Percentiles rank a stretch among this genome's conserved stretches.
phyloP scores from a whole-genome alignment of 208 protist species.

The Leptomonas pyrrhocoris region DNA sequence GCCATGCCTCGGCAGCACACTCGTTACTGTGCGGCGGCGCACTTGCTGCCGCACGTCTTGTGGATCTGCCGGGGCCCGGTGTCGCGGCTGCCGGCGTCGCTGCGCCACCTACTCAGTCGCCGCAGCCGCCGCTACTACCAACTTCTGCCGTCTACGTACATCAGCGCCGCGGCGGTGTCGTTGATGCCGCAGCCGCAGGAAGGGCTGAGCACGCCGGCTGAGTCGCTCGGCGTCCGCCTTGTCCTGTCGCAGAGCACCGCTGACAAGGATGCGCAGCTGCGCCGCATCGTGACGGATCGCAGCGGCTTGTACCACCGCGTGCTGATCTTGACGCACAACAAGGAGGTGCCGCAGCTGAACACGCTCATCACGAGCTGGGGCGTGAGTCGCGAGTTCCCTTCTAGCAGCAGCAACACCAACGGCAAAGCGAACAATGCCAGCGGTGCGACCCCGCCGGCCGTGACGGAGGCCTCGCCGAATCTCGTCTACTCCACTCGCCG shows the following conservation, averaged over 20 bases:
- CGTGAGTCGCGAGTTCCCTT: slow-evolving; percentile 25
- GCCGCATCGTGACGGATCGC: slow-evolving; percentile 48
- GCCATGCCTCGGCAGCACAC: slow-evolving; percentile 19
- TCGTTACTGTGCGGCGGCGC: slow-evolving; percentile 22
- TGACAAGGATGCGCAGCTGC: slow-evolving; percentile 59
- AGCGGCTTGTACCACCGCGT: slow-evolving; percentile 48
- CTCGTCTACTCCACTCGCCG: slow-evolving; percentile 42
- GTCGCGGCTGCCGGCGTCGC: slow-evolving; percentile 31
- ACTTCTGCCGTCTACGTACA: slow-evolving; percentile 40
- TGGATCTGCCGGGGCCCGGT: slow-evolving; percentile 61
- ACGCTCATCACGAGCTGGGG: slow-evolving; percentile 53
- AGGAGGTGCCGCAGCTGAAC: slow-evolving; percentile 68
- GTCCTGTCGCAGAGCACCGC: slow-evolving; percentile 55
- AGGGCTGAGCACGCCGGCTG: slow-evolving; percentile 46
- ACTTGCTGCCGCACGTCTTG: slow-evolving; percentile 40
- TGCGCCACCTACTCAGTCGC: slow-evolving; percentile 57
- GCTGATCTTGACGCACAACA: slow-evolving; percentile 75
- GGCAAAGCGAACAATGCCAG: background rate
- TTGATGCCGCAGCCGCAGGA: slow-evolving; percentile 35
- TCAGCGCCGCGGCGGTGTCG: slow-evolving; percentile 29
- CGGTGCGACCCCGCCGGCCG: background rate
- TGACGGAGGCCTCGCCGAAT: slow-evolving; percentile 15
- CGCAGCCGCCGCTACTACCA: slow-evolving; percentile 77
- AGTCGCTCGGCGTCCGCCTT: slow-evolving; percentile 49
- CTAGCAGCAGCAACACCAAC: slow-evolving; percentile 7